Conservation (phyloP, 768 basidiomycete species). For the Suillus sp. region DNA sequence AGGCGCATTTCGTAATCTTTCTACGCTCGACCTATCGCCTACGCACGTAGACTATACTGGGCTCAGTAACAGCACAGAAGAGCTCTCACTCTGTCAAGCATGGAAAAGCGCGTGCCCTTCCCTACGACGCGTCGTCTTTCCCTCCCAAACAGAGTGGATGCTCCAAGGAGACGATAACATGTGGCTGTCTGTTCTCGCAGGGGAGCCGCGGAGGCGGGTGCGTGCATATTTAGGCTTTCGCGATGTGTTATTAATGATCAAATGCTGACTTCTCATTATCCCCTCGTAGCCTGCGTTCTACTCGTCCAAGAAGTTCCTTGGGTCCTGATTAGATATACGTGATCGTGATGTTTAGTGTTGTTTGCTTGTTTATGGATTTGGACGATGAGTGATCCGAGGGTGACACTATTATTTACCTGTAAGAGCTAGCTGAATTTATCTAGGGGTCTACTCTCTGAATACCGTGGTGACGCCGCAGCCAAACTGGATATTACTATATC, state of each 20-base stretch:
- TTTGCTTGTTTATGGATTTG: background rate
- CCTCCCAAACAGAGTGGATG: conserved; percentile 55
- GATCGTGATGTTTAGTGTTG: background rate
- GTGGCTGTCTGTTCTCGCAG: conserved; percentile 33
- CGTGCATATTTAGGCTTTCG: background rate
- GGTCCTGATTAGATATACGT: background rate
- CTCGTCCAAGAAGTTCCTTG: conserved; percentile 11
- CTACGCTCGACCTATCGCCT: conserved; percentile 61
- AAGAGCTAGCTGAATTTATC: background rate
- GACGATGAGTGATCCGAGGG: no score
- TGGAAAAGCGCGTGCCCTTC: conserved; percentile 59
- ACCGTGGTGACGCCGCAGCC: background rate
- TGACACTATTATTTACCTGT: background rate
- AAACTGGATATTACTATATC: background rate
- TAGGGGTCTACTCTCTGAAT: background rate
- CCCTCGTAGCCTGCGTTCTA: conserved; percentile 11
- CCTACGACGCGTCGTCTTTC: conserved; percentile 56
- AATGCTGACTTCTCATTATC: background rate
- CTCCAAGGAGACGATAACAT: conserved; percentile 31
- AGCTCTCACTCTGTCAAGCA: conserved; percentile 51
- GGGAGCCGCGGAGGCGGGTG: conserved; percentile 9
- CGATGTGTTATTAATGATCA: conserved; percentile 5
- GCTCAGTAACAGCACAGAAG: conserved; percentile 43
- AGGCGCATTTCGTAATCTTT: conserved; percentile 48
- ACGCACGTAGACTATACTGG: conserved; percentile 52